These are phyloP conservation scores for Wallacemonas sp. DNA, from an alignment of 208 protist genomes.

Conservation along the genomic window DNA sequence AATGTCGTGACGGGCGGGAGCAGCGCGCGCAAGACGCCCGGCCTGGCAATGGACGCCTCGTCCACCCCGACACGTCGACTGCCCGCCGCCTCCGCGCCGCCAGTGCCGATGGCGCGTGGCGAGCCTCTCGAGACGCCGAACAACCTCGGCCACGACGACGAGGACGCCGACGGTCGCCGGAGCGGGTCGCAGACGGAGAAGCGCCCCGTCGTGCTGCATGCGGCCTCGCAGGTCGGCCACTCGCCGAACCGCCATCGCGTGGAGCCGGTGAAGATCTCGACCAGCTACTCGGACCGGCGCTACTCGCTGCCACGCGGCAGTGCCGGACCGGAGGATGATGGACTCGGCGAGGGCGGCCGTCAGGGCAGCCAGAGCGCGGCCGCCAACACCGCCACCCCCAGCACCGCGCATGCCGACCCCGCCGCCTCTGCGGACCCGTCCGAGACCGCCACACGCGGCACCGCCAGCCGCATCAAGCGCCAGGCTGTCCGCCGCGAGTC, in stretches of 20 bases:
- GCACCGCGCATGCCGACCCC: neutral
- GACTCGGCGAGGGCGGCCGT: neutral
- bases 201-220: conserved; percentile 39
- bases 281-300: conserved; percentile 18
- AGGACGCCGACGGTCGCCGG: neutral
- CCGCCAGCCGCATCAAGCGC: conserved; percentile 4
- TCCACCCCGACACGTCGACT: neutral
- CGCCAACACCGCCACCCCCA: neutral
- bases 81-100: neutral
- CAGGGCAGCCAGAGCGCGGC: conserved; percentile 13
- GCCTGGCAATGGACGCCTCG: conserved; percentile 1
- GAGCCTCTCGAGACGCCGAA: conserved; percentile 17
- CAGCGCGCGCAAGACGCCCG: neutral
- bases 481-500: conserved; percentile 29
- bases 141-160: conserved; percentile 15
- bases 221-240: conserved; percentile 27
- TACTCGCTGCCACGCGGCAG: conserved; percentile 18
- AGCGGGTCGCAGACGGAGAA: conserved; percentile 7
- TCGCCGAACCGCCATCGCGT: conserved; percentile 45
- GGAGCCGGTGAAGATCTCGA: conserved; percentile 39
- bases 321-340: conserved; percentile 18
- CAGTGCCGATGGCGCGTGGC: neutral
- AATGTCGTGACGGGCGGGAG: conserved; percentile 9
- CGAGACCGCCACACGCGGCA: neutral
- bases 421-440: neutral